phyloP scores from a whole-genome alignment of 768 basidiomycete genomes.

The Suillus clintonianus region DNA sequence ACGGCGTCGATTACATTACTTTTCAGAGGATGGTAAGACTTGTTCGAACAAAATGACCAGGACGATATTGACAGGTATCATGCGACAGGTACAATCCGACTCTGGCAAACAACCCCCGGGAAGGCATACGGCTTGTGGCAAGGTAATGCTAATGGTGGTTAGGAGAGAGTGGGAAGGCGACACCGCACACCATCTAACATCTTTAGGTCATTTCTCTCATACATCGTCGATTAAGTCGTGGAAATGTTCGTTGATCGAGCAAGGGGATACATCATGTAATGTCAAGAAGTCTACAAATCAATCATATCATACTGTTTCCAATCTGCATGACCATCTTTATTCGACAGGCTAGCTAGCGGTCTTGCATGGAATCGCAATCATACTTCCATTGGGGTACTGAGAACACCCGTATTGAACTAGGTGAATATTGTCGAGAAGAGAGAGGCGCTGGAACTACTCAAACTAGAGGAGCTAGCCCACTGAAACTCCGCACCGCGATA shows the following conservation, averaged over 20 bases:
- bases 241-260: conserved; percentile 20
- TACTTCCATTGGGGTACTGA: not conserved
- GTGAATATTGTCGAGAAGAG: too few relatives aligned
- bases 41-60: not conserved
- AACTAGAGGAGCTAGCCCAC: too few relatives aligned
- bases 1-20: conserved; percentile 1
- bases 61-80: conserved; percentile 9
- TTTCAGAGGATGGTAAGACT: conserved; percentile 67
- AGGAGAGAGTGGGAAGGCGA: conserved; percentile 24
- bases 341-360: not conserved
- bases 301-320: conserved; percentile 10
- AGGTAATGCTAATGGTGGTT: conserved; percentile 52
- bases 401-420: not conserved
- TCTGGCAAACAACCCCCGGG: conserved; percentile 97
- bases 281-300: conserved; percentile 13
- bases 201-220: conserved; percentile 7
- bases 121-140: conserved; percentile 93
- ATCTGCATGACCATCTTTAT: not conserved
- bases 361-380: not conserved
- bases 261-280: conserved; percentile 18
- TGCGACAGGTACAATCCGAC: conserved; percentile 79
- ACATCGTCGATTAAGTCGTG: conserved; percentile 12
- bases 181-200: conserved; percentile 2
- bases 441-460: too few relatives aligned
- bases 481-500: too few relatives aligned